Base-by-base conservation (phyloP, 331 rosid species). In the Prunus yedoensis region DNA sequence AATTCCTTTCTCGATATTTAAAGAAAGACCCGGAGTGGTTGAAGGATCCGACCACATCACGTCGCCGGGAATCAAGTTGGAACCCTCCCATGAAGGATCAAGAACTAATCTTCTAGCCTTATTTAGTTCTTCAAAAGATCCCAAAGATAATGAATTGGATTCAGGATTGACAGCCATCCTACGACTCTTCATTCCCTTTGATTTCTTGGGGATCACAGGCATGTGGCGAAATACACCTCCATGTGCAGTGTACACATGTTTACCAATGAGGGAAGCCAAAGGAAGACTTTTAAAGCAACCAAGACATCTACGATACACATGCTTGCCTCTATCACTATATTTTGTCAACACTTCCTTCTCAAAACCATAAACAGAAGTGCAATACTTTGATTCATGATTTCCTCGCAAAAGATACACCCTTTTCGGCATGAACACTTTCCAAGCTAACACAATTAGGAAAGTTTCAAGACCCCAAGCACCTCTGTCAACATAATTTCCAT, bases 1-100 rank as follows among this genome's bases (percentile, higher is more conserved):
- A 75, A 93, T 89, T 73, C 98, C 98, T 78, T 94, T 88, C 79
- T 86, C 93, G 71, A 74, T 83, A 82, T 93, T 90, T 8, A 88
- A 94, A 75, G 88, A 85, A 83, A 93, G 96, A 18, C 98, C 98
- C 8, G 85, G 85, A 14, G 4, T 79, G 80, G 84, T 87, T 1
- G 98, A 93, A 14, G 96, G 98, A 82, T 93, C 98, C 11, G 98
- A 93, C 98, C 98, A 93, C 84, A 93, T 80, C 74, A 93, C 96
- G 73, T 93, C 98, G 14, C 98, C 98, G 4, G 94, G 96, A 71
- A 93, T 93, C 83, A 92, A 80, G 80, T 92, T 92, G 46, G 74
- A 15, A 73, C 96, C 96, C 82, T 86, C 94, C 96, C 94, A 90
- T 5, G 97, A 91, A 79, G 97, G 97, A 86, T 93, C 94, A 79